A percentile compares a stretch with the other conserved stretches of the same genome.
Evolutionary conservation across 257 asterid species (phyloP).

Genomic region (Fraxinus pennsylvanica): DNA sequence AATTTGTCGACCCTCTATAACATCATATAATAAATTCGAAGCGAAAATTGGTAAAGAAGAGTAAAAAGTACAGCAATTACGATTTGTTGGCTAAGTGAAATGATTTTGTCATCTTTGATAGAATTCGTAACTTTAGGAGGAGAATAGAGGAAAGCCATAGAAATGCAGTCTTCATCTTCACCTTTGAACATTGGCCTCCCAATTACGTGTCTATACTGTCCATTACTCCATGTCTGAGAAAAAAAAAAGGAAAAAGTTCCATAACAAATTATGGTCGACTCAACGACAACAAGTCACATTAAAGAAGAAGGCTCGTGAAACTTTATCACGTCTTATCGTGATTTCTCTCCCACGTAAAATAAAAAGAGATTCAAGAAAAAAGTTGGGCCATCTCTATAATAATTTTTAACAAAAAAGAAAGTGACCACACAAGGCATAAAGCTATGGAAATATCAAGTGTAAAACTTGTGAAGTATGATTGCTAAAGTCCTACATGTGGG

Average conservation of each 20-base stretch:
- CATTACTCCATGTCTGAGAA: slow-evolving; percentile 56
- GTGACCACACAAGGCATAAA: slow-evolving; percentile 5
- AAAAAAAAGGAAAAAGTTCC: background rate
- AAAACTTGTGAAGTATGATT: slow-evolving; percentile 15
- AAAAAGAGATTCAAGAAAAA: background rate
- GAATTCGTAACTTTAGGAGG: slow-evolving; percentile 34
- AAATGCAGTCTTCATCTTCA: slow-evolving; percentile 42
- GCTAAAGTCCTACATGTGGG: slow-evolving; percentile 30
- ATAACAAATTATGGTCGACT: background rate
- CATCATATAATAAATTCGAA: slow-evolving; percentile 32
- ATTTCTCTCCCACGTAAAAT: background rate
- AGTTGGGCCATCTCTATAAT: background rate
- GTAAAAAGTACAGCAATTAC: slow-evolving; percentile 38
- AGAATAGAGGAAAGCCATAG: slow-evolving; percentile 63
- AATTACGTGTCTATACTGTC: slow-evolving; percentile 65
- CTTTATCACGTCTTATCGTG: background rate
- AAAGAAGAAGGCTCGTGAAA: background rate
- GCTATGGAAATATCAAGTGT: background rate
- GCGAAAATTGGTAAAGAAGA: slow-evolving; percentile 43
- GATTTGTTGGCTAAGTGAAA: slow-evolving; percentile 64
- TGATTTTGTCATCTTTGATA: slow-evolving; percentile 23
- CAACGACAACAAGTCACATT: background rate
- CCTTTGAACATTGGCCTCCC: slow-evolving; percentile 71
- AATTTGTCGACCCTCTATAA: slow-evolving; percentile 12
- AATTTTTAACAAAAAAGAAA: slow-evolving; percentile 1